Conservation (phyloP, 2,329 filamentous ascomycete species). For the Cladosporium sp. region DNA sequence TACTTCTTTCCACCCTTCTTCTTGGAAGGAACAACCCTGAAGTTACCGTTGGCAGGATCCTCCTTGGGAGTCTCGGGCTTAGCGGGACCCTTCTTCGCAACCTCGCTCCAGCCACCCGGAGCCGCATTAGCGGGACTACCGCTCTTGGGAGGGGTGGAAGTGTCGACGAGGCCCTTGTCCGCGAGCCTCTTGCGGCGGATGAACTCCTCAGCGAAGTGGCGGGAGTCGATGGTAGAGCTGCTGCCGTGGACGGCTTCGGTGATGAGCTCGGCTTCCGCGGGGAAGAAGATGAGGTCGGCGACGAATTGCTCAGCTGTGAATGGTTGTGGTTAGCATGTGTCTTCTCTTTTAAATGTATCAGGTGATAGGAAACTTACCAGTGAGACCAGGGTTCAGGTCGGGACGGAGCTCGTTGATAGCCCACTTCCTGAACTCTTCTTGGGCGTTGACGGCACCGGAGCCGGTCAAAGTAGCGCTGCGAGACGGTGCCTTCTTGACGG, state of each 20-base stretch:
- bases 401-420: conserved; percentile 75
- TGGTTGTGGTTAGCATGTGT: conserved; percentile 38
- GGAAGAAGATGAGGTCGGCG: conserved; percentile 71
- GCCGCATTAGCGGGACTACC: conserved; percentile 53
- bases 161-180: conserved; percentile 85
- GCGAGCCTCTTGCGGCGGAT: conserved; percentile 89
- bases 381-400: conserved; percentile 68
- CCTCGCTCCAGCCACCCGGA: conserved; percentile 86
- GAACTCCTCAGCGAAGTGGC: conserved; percentile 92
- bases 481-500: conserved; percentile 43
- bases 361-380: conserved; percentile 56
- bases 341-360: background rate
- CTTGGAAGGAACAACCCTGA: conserved; percentile 87
- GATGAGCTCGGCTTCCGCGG: conserved; percentile 77
- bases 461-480: conserved; percentile 58
- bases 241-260: conserved; percentile 86
- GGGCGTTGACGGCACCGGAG: conserved; percentile 62
- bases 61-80: conserved; percentile 42
- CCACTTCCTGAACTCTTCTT: conserved; percentile 96
- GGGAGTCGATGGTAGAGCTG: conserved; percentile 86
- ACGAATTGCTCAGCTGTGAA: conserved; percentile 76
- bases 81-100: conserved; percentile 82
- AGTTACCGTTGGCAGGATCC: conserved; percentile 58
- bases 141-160: conserved; percentile 52
- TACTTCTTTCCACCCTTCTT: conserved; percentile 63